phyloP scores from a whole-genome alignment of 2,329 filamentous ascomycete genomes.

The Juglanconis sp. region DNA sequence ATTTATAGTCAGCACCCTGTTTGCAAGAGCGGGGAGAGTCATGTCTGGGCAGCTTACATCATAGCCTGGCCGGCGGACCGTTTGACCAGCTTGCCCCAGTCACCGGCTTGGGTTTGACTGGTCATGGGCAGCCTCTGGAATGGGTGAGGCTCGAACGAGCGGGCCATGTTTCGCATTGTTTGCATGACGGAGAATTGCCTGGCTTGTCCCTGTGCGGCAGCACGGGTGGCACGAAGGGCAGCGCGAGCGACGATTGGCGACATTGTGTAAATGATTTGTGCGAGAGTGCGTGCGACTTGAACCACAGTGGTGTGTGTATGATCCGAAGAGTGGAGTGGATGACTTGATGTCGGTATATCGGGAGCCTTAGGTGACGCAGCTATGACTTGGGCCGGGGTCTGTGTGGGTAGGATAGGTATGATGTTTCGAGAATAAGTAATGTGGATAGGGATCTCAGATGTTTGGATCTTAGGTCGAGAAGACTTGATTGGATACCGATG shows the following conservation, averaged over 20 bases:
- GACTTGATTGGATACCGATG: conserved; percentile 8
- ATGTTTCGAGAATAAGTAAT: background rate
- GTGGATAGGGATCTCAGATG: background rate
- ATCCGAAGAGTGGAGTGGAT: conserved; percentile 15
- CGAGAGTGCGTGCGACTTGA: conserved; percentile 1
- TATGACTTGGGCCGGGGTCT: conserved; percentile 1
- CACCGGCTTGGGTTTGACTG: conserved; percentile 27
- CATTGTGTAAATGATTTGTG: conserved; percentile 21
- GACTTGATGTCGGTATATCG: background rate
- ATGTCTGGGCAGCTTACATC: conserved; percentile 31
- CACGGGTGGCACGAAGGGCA: conserved; percentile 28
- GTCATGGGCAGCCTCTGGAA: conserved; percentile 34
- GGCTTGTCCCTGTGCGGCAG: conserved; percentile 20
- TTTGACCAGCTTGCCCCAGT: conserved; percentile 36
- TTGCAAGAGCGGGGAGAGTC: background rate
- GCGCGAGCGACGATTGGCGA: conserved; percentile 33
- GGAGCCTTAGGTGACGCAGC: conserved; percentile 4
- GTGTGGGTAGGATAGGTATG: background rate
- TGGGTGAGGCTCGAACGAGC: conserved; percentile 36
- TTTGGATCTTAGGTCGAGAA: background rate
- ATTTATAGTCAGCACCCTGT: background rate
- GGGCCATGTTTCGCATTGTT: conserved; percentile 33
- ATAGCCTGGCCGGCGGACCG: conserved; percentile 26
- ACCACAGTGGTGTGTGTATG: conserved; percentile 17
- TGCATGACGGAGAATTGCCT: conserved; percentile 35